phyloP scores from a whole-genome alignment of 2,329 filamentous ascomycete genomes.

The Cercospora canescens region DNA sequence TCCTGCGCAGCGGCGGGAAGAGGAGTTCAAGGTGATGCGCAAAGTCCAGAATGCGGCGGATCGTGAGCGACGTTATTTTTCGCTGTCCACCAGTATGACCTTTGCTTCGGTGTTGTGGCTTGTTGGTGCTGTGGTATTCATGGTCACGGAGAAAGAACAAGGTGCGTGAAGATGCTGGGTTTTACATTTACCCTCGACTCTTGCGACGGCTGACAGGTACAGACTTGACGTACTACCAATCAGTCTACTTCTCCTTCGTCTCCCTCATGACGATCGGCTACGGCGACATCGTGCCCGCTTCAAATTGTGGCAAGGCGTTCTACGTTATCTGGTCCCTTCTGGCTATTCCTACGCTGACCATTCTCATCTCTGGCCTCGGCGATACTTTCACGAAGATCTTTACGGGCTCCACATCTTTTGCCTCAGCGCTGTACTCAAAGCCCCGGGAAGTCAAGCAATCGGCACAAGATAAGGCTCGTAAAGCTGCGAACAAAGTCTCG shows the following conservation, averaged over 20 bases:
- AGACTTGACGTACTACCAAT: conserved; percentile 53
- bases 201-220: background rate
- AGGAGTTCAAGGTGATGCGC: conserved; percentile 53
- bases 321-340: conserved; percentile 60
- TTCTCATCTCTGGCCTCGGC: conserved; percentile 56
- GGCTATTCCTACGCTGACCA: conserved; percentile 56
- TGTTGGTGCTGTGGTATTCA: conserved; percentile 54
- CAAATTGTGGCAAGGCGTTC: conserved; percentile 55
- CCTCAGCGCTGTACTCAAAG: conserved; percentile 27
- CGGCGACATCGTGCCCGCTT: conserved; percentile 49
- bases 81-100: conserved; percentile 38
- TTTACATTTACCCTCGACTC: too few species aligned
- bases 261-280: conserved; percentile 58
- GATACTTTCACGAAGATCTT: conserved; percentile 57
- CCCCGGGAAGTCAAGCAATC: background rate
- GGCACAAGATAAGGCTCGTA: background rate
- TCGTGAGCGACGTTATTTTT: conserved; percentile 44
- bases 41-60: conserved; percentile 45
- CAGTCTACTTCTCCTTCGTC: conserved; percentile 56
- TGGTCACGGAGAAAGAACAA: conserved; percentile 46
- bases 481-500: background rate
- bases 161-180: conserved; percentile 22
- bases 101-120: conserved; percentile 49
- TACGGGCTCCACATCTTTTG: conserved; percentile 56
- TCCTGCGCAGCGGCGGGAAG: conserved; percentile 43